Evolutionary conservation across 2,329 filamentous ascomycete genomes (phyloP), one percentile per base, ranked within the genome.

Genomic region (Aspergillus sp.): DNA sequence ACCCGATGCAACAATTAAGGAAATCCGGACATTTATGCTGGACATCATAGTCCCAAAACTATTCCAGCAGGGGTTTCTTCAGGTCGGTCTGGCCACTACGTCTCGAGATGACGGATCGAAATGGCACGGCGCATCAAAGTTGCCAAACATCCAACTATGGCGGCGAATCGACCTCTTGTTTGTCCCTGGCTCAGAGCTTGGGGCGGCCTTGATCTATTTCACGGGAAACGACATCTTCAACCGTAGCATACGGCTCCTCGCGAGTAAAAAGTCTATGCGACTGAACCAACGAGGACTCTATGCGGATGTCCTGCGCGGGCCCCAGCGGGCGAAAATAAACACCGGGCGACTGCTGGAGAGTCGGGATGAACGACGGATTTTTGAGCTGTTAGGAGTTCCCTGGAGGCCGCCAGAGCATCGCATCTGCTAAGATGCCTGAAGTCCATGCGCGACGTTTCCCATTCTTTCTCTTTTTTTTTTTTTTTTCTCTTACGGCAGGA

Each of bases 141-240:
- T 96, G 0, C 90, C 91, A 0, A 69, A 54, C 43, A 80, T 71
- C 64, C 80, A 80, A 0, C 74, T 85, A 0, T 97, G 92, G 93
- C 85, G 93, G 8, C 86, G 93, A 2, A 89, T 97, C 63, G 93
- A 97, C 72, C 85, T 97, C 22, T 80, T 97, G 1, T 84, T 96
- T 4, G 93, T 97, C 0, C 93, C 93, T 0, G 88, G 88, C 67
- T 81, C 85, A 2, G 89, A 97, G 75, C 83, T 92, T 54, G 94
- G 94, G 1, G 93, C 91, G 0, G 93, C 93, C 0, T 74, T 97
- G 64, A 85, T 97, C n/a, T 97, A 97, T 73, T 98, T 97, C 72
- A 97, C 94, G 0, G 94, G 94, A 1, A 95, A 97, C 68, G 93
- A 97, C 73, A 90, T 97, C 38, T 97, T 97, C 80, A 97, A 97